These are phyloP conservation scores for Kwoniella heveanensis DNA, from an alignment of 768 basidiomycete genomes.

Conservation along the genomic window DNA sequence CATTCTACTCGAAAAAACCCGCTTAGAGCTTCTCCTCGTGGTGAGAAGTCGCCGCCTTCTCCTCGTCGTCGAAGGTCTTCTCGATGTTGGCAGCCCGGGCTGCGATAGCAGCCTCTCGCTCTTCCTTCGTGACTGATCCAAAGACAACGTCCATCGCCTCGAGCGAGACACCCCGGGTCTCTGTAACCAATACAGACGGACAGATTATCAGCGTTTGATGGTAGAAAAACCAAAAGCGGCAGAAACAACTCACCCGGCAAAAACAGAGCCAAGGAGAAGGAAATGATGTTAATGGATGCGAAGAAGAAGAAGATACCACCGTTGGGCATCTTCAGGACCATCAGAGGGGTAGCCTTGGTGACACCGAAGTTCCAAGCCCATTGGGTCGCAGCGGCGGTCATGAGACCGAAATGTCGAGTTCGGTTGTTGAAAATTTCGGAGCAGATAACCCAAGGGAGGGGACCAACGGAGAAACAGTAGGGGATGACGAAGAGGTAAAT, in stretches of 20 bases:
- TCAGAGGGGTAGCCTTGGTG: conserved; percentile 42
- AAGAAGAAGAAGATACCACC: conserved; percentile 54
- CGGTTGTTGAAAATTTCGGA: conserved; percentile 85
- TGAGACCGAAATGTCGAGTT: conserved; percentile 77
- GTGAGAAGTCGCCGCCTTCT: conserved; percentile 17
- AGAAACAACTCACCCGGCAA: neutral
- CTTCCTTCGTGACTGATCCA: conserved; percentile 44
- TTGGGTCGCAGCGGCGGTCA: conserved; percentile 73
- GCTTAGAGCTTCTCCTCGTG: conserved; percentile 7
- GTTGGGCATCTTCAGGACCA: conserved; percentile 42
- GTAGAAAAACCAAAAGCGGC: conserved; percentile 6
- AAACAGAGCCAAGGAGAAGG: conserved; percentile 30
- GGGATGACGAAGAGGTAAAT: conserved; percentile 84
- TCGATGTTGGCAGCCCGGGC: conserved; percentile 17
- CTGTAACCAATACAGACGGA: neutral
- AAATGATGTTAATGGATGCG: conserved; percentile 40
- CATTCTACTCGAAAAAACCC: neutral
- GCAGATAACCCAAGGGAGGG: conserved; percentile 68
- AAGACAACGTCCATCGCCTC: conserved; percentile 49
- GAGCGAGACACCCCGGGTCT: conserved; percentile 38
- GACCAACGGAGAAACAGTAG: conserved; percentile 82
- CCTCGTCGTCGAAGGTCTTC: conserved; percentile 27
- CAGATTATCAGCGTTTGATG: conserved; percentile 17
- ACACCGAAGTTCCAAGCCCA: conserved; percentile 56
- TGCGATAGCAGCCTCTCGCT: conserved; percentile 44